Base-by-base conservation (phyloP, 345 rosid genomes). In the Gossypium rotundifolium region DNA sequence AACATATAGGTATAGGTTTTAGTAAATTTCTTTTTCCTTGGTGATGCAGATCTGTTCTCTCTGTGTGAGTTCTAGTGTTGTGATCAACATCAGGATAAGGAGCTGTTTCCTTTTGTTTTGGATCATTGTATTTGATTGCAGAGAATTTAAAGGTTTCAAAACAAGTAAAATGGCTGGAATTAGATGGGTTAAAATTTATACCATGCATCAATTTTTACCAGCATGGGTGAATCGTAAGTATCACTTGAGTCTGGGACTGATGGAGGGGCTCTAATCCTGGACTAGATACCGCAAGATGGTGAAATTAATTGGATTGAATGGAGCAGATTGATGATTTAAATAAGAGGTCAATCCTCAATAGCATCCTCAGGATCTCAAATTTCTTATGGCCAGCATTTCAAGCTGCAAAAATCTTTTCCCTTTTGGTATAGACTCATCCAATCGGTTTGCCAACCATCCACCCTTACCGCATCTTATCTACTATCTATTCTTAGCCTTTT, bases 371-470 rank as follows among this genome's bases (percentile, higher is more conserved):
- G 16, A n/a, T 14, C 40, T 42, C 53, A 70, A 17, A 14, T 68
- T 68, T 75, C 57, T 61, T 73, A 45, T 76, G 83, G 83, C 74
- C 46, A 67, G 46, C 60, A 77, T 71, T 77, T 67, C 42, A 71
- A 71, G 71, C 9, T 17, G 10, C 69, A 16, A 18, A 33, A 23
- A 23, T 45, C 38, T 49, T n/a, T 40, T n/a, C 45, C 57, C 44
- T 38, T 25, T 22, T 7, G 22, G n/a, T 9, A 27, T 17, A 55
- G 33, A 22, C 61, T 51, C 18, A 79, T 57, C 74, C 53, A 59
- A 69, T 79, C 76, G 69, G 18, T 66, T 75, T 29, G 7, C 14
- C 78, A 57, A 25, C 79, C 86, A 75, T 57, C 79, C 81, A 75
- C 68, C 52, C 33, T 23, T 33, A 5, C 65, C 49, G 14, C 67